Percentiles rank a stretch among this genome's conserved stretches.
phyloP scores from a whole-genome alignment of 2,329 filamentous ascomycete species.

The Chaetomium sp. region DNA sequence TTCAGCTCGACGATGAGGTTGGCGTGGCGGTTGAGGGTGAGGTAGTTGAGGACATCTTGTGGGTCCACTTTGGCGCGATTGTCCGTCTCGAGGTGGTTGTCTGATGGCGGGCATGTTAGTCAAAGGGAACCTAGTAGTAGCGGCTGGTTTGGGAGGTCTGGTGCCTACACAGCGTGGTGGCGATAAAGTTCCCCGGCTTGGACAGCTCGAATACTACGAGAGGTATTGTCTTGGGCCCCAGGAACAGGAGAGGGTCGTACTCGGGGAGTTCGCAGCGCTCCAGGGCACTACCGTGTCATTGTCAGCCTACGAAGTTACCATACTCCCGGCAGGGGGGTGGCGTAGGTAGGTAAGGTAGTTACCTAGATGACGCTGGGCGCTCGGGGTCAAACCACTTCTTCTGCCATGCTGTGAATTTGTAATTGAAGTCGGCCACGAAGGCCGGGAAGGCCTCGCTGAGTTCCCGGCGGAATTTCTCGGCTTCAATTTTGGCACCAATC shows the following conservation, averaged over 20 bases:
- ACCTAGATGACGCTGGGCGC: background rate
- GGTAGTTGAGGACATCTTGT: conserved; percentile 9
- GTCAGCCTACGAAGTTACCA: conserved; percentile 1
- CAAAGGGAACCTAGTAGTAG: background rate
- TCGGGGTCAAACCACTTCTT: conserved; percentile 7
- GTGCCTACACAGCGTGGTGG: conserved; percentile 10
- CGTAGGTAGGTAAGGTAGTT: background rate
- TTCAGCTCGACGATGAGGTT: conserved; percentile 21
- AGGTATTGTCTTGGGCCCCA: conserved; percentile 13
- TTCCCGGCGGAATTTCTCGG: conserved; percentile 6
- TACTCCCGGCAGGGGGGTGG: background rate
- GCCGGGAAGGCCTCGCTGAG: conserved; percentile 11
- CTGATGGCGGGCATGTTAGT: background rate
- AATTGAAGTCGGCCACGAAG: conserved; percentile 9
- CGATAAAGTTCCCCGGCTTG: conserved; percentile 7
- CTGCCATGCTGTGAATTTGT: conserved; percentile 10
- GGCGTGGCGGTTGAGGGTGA: conserved; percentile 17
- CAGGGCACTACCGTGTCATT: background rate
- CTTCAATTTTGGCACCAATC: background rate
- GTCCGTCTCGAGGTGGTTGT: conserved; percentile 18
- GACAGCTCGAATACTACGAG: conserved; percentile 8
- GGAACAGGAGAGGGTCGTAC: conserved; percentile 10
- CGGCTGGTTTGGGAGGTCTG: background rate
- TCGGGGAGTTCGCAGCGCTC: conserved; percentile 9
- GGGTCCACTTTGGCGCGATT: conserved; percentile 1